phyloP scores from a whole-genome alignment of 2,329 filamentous ascomycete species.

The Nothophaeocryptopus gaeumannii region DNA sequence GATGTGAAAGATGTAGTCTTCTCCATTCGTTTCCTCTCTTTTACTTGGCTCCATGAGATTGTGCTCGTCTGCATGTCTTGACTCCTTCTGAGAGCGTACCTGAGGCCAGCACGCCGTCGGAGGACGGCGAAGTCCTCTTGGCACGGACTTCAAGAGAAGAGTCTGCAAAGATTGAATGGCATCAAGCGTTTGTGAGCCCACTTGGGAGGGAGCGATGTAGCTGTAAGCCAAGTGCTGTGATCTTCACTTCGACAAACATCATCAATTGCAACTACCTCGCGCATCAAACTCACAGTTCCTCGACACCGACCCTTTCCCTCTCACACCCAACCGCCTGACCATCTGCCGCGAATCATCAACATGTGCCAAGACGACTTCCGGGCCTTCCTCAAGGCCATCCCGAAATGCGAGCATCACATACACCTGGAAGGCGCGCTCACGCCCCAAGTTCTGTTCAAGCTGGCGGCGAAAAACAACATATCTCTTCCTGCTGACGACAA shows the following conservation, averaged over 20 bases:
- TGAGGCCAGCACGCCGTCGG: neutral
- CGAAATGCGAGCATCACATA: conserved; percentile 76
- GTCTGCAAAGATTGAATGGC: neutral
- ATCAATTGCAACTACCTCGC: too few species aligned
- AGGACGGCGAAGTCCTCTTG: conserved; percentile 3
- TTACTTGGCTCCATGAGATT: too few species aligned
- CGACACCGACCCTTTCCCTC: neutral
- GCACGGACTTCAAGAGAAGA: conserved; percentile 1
- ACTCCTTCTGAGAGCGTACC: neutral
- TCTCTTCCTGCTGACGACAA: conserved; percentile 55
- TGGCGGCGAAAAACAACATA: conserved; percentile 66
- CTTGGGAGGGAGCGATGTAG: too few species aligned
- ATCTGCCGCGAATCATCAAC: neutral
- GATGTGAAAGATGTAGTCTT: too few species aligned
- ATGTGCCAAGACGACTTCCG: conserved; percentile 55
- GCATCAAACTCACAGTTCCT: neutral
- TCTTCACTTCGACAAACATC: too few species aligned
- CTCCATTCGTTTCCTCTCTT: too few species aligned
- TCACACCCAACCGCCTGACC: too few species aligned
- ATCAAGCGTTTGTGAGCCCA: too few species aligned
- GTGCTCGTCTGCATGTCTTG: too few species aligned
- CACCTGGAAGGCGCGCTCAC: conserved; percentile 75
- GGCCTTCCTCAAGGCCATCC: conserved; percentile 62
- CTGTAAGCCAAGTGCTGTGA: too few species aligned
- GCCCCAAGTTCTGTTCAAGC: conserved; percentile 65